Conservation (phyloP, 169 alveolate species). For the Plasmodium cynomolgi region DNA sequence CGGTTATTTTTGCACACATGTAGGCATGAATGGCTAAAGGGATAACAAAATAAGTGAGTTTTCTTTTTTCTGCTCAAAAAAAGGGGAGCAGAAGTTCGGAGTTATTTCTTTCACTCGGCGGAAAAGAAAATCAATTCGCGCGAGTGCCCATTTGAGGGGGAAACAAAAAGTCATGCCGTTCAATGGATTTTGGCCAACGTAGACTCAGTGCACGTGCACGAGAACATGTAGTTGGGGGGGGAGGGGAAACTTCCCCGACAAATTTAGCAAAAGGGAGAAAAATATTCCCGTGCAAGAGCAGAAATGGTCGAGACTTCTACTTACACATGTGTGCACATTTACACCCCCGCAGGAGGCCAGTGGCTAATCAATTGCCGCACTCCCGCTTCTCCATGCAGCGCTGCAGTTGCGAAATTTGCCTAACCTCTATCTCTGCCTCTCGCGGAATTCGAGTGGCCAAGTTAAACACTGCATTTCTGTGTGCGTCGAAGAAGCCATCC, state of each 20-base stretch:
- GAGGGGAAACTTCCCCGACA: not conserved
- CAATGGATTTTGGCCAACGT: not conserved
- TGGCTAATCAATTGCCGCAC: not conserved
- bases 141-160: not conserved
- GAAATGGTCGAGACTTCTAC: not conserved
- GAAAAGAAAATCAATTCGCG: not conserved
- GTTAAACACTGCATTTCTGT: slow-evolving; percentile 80
- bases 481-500: slow-evolving; percentile 77
- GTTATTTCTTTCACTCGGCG: not conserved
- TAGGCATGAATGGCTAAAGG: not conserved
- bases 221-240: not conserved
- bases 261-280: not conserved
- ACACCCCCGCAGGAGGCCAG: not conserved
- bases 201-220: not conserved
- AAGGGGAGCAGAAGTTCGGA: not conserved
- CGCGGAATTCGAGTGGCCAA: slow-evolving; percentile 71
- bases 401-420: slow-evolving; percentile 22
- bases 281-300: not conserved
- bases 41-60: not conserved
- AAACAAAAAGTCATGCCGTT: not conserved
- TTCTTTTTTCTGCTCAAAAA: not conserved
- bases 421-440: slow-evolving; percentile 53
- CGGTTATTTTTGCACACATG: not conserved
- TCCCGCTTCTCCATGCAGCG: not conserved
- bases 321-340: not conserved